These are phyloP conservation scores for Claviceps digitariae DNA, from an alignment of 2,329 filamentous ascomycete species.

Conservation along the genomic window DNA sequence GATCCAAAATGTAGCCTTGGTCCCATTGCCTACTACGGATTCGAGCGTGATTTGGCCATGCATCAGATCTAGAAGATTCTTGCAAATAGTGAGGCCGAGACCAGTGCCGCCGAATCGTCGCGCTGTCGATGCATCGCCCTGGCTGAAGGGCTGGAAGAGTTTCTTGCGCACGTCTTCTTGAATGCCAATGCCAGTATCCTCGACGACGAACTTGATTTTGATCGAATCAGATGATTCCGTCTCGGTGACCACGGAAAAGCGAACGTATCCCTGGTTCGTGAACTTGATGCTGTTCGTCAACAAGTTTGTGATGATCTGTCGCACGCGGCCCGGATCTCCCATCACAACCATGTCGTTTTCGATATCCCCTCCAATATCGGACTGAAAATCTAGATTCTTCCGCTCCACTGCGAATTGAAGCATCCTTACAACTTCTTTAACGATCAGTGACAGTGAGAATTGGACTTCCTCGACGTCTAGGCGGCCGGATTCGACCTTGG, in stretches of 20 bases:
- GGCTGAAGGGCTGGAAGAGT: conserved; percentile 69
- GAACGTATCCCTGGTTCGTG: conserved; percentile 54
- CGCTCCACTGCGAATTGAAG: conserved; percentile 71
- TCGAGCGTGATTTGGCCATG: conserved; percentile 58
- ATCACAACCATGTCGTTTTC: conserved; percentile 62
- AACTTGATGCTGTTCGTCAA: conserved; percentile 69
- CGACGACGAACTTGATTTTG: conserved; percentile 56
- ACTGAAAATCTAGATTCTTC: conserved; percentile 61
- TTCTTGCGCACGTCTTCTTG: conserved; percentile 60
- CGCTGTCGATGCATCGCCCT: conserved; percentile 69
- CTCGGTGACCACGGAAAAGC: conserved; percentile 49
- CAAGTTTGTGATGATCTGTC: conserved; percentile 73
- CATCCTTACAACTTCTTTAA: conserved; percentile 76
- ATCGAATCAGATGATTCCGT: conserved; percentile 51
- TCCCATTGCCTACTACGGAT: conserved; percentile 53
- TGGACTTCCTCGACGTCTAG: conserved; percentile 71
- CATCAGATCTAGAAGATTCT: conserved; percentile 71
- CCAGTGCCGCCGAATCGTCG: conserved; percentile 69
- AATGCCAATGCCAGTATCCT: conserved; percentile 72
- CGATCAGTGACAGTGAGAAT: conserved; percentile 59
- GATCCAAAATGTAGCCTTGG: conserved; percentile 63
- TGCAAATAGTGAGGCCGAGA: conserved; percentile 66
- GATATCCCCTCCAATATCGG: conserved; percentile 48
- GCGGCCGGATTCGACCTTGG: conserved; percentile 67
- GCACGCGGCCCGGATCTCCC: conserved; percentile 70